Evolutionary conservation across 139 green algal genomes (phyloP), one percentile per base, ranked within the genome.

Genomic region (Chlorella sorokiniana): DNA sequence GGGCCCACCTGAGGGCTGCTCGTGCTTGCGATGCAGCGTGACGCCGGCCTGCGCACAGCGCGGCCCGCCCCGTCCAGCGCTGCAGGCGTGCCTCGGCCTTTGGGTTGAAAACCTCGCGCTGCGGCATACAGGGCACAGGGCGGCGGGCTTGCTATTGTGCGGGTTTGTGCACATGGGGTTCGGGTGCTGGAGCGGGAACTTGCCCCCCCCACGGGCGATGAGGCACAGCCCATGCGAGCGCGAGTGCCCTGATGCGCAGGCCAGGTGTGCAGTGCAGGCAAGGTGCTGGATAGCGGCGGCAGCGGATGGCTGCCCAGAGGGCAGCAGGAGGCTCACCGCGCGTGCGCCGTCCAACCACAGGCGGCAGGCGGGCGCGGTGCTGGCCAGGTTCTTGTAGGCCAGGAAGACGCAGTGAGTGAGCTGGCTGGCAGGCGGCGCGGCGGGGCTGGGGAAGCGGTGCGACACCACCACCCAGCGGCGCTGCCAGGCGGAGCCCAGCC

Each of bases 291-390:
- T 8, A 68, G 20, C 61, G 23, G 11, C 14, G 61, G 61, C 61
- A 68, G 25, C 10, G 29, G 20, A 68, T 18, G 25, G 23, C 25
- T 18, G 51, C 16, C 14, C 51, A n/a, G n/a, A n/a, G n/a, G 61
- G 61, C 62, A 69, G 29, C 20, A 41, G 5, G 7, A 64, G n/a
- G 38, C 72, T 86, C 78, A 77, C 78, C 70, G 74, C 63, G 18
- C 75, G 73, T 10, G 83, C 83, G 37, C 83, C 83, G 52, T 83
- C 76, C 69, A 87, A 54, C 83, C 83, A 87, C 4, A 84, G 51
- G 20, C 75, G 65, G 65, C 74, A 83, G 29, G 56, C 64, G 27
- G 83, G 83, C 20, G 65, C 69, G 4, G 67, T 84, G 52, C 54
- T 45, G 5, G 44, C 64, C 38, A 51, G 40, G 8, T 33, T 75